phyloP scores from a whole-genome alignment of 345 rosid species.

The Corymbia maculata region DNA sequence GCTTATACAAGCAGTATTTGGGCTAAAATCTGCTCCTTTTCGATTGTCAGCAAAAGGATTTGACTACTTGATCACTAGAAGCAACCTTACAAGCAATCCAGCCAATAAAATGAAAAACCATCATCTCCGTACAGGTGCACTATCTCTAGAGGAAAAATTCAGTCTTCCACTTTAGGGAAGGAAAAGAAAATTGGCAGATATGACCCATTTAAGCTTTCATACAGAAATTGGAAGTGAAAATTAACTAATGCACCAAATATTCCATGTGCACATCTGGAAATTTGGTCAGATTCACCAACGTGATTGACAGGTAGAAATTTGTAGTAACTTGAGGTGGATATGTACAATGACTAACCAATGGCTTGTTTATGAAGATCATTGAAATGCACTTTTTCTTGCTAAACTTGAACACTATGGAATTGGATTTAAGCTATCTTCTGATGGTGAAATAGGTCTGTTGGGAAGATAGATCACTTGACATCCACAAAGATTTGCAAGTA shows the following conservation, averaged over 20 bases:
- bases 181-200: not conserved
- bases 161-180: not conserved
- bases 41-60: not conserved
- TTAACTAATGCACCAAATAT: not conserved
- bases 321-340: not conserved
- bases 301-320: not conserved
- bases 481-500: constrained; percentile 49
- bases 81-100: not conserved
- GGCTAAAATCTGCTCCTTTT: not conserved
- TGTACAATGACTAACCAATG: not conserved
- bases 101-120: not conserved
- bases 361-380: not conserved
- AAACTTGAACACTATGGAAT: not conserved
- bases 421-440: not conserved
- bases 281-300: not conserved
- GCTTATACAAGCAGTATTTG: not conserved
- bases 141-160: not conserved
- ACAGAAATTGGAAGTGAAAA: not conserved
- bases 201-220: not conserved
- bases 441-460: not conserved
- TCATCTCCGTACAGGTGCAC: not conserved
- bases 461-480: constrained; percentile 17
- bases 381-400: not conserved
- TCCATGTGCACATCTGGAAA: not conserved
- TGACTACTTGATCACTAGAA: not conserved